Base-by-base conservation (phyloP, 306 rosid species). In the Abrus pulchellus region DNA sequence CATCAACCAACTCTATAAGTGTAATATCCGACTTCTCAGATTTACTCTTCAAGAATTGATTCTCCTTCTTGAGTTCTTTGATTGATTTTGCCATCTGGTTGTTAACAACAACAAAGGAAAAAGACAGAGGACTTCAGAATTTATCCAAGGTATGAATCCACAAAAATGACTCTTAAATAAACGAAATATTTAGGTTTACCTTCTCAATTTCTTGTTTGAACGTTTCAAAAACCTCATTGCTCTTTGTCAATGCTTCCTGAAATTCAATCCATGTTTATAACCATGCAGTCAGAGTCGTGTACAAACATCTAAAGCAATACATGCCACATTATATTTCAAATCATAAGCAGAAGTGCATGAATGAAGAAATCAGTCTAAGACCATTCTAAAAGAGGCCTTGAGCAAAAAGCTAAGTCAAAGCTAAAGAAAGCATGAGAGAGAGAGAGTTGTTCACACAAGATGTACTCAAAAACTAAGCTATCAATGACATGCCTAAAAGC, bases 31-130 rank as follows among this genome's bases (percentile, higher is more conserved):
- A 87, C 78, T 90, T 91, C 79, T 94, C 97, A 13, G 92, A 80
- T 87, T 94, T 94, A 86, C 94, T 91, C 93, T 87, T 94, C 97
- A 94, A 82, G 87, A 92, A 93, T 49, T 86, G 83, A 79, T 94
- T 94, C 87, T 94, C 99, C 91, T 93, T 93, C 90, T 89, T 90
- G 81, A 93, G 97, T 80, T 94, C 97, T 92, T 93, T 94, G 88
- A 85, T 91, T 76, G 97, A 94, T 85, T 93, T 94, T 3, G 97
- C 85, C 99, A 89, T 94, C 99, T 94, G 85, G 43, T 57, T 82
- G 76, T 87, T 77, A 81, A 45, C 62, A 60, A 83, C 30, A 80
- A 76, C 3, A 83, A 32, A n/a, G 66, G 84, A 75, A 76, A 69
- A 79, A 69, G 29, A 11, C 7, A 20, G 29, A 44, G 49, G 73